Evolutionary conservation across 106 monocot genomes (phyloP), one percentile per base, ranked within the genome.

Genomic region (Agapanthus africanus): DNA sequence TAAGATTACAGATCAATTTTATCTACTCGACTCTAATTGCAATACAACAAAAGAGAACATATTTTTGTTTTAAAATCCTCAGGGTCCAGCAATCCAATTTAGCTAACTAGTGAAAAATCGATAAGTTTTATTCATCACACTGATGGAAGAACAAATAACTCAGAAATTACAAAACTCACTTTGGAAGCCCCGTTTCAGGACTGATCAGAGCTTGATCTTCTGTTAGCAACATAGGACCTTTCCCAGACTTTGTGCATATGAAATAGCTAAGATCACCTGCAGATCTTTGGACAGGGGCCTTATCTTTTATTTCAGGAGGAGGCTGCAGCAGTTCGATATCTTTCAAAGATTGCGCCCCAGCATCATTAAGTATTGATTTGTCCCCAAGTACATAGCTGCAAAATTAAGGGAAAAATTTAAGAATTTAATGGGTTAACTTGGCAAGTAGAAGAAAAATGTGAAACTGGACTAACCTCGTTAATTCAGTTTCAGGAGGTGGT

Each of bases 371-470:
- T 78, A 97, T 80, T 8, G 88, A 87, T 61, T 78, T 81, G 69
- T 97, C 95, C 5, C 95, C 95, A 25, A 89, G 52, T 9, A 99
- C 64, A 70, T 87, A 99, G 77, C 97, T 99, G 82, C n/a, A n/a
- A n/a, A n/a, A n/a, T n/a, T n/a, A n/a, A n/a, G n/a, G n/a, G n/a
- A n/a, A n/a, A n/a, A n/a, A n/a, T n/a, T n/a, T n/a, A n/a, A n/a
- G n/a, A n/a, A n/a, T n/a, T n/a, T n/a, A n/a, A n/a, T n/a, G n/a
- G n/a, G n/a, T n/a, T n/a, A n/a, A n/a, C n/a, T n/a, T n/a, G n/a
- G n/a, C n/a, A n/a, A n/a, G n/a, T n/a, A n/a, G n/a, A n/a, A n/a
- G n/a, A n/a, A n/a, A n/a, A n/a, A 13, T 18, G 54, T 64, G 39
- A 37, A 3, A 7, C n/a, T 18, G 47, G 11, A 73, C 62, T 16